Conservation (phyloP, 306 rosid species). For the Cucumis cinereus region DNA sequence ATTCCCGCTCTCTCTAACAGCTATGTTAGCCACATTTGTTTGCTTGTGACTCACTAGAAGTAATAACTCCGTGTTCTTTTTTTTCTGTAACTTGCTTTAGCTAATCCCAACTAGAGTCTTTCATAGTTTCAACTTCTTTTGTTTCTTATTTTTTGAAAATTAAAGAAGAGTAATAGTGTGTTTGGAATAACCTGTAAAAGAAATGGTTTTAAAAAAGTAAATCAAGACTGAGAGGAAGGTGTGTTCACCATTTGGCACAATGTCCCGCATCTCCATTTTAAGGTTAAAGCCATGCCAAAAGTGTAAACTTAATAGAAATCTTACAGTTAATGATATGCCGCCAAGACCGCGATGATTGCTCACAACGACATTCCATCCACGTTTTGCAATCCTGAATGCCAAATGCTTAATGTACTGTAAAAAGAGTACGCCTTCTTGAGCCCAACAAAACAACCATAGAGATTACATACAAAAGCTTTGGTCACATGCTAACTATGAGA, state of each 20-base stretch:
- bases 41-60: not conserved
- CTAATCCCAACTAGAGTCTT: too few relatives aligned
- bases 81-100: too few relatives aligned
- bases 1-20: not conserved
- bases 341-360: slow-evolving; percentile 93
- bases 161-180: too few relatives aligned
- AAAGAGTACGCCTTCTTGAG: not conserved
- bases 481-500: not conserved
- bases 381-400: slow-evolving; percentile 60
- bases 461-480: not conserved
- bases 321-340: slow-evolving; percentile 87
- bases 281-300: not conserved
- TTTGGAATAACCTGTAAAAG: too few relatives aligned
- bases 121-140: too few relatives aligned
- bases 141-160: too few relatives aligned
- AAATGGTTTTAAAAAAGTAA: not conserved
- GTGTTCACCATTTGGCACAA: not conserved
- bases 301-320: slow-evolving; percentile 10
- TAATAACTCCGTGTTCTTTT: not conserved
- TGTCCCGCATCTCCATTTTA: not conserved
- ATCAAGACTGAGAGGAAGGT: not conserved
- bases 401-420: slow-evolving; percentile 85
- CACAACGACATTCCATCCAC: slow-evolving; percentile 77
- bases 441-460: slow-evolving; percentile 1
- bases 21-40: not conserved